Evolutionary conservation across 805 yeast species (phyloP), one percentile per base, ranked within the genome.

Genomic region (Pichia manshurica): DNA sequence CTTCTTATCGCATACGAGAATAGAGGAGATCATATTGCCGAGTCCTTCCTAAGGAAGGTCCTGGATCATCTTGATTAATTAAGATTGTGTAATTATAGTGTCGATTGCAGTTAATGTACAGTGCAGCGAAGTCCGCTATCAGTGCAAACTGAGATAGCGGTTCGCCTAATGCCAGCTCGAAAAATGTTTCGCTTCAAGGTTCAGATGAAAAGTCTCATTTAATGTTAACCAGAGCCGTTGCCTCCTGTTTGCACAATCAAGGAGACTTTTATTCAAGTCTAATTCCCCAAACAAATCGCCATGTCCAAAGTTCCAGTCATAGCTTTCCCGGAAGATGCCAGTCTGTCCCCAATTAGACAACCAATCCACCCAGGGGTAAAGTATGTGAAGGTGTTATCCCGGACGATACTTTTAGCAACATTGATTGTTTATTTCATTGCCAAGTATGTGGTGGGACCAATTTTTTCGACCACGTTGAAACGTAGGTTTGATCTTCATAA

Each of bases 391-490:
- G 53, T 54, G 19, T 52, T 71, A 5, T 58, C 72, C 0, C 62
- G 70, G 47, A 55, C 57, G 15, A 68, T 75, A 5, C 73, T 73
- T 0, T 57, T 64, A 22, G 53, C 59, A 0, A 44, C 71, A 7
- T 52, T 67, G 1, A 46, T 60, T 0, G 50, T 67, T 1, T 70
- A 66, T 47, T 39, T 62, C 4, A 15, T 68, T 1, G 64, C 67
- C 8, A 59, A 70, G 15, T 52, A 67, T 6, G 55, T 65, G 4
- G 42, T 77, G 12, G 68, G 68, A 45, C 81, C 81, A 3, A 51
- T 68, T 19, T 43, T 76, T 5, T 63, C 64, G 15, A 45, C 62
- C 5, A 70, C 68, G 23, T 72, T 63, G 51, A 64, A 63, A 5
- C 67, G 77, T 52, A 60, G 81, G 39, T 44, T 56, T 2, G 68